Evolutionary conservation across 306 rosid genomes (phyloP), one percentile per base, ranked within the genome.

Genomic region (Cercis canadensis): DNA sequence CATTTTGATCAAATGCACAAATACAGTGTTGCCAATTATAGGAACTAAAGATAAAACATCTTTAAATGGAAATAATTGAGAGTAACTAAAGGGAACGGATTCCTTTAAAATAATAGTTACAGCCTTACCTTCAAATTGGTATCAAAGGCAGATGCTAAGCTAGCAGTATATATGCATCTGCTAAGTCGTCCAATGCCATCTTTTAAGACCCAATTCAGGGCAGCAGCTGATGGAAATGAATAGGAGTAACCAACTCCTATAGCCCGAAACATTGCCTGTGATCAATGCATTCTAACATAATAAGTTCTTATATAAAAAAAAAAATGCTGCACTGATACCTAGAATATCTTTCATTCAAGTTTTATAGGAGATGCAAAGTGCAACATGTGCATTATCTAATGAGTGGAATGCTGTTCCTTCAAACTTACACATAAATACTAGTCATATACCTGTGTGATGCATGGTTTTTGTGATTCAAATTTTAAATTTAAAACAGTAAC

Each of bases 151-250:
- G 96, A 90, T 24, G 98, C 98, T 18, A 87, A 75, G 75, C 92
- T 87, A 75, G 98, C 96, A 62, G 98, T 93, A 70, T 88, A 93
- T 63, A 93, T 80, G 73, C 97, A 93, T 83, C 96, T 76, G 77
- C 92, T 85, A 15, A 93, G 81, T 70, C 93, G 85, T 74, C 97
- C 98, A 51, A 93, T 89, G 66, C 97, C 98, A 75, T 93, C 97
- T 82, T 90, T 93, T 76, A 88, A 83, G 59, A 90, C 87, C 97
- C 98, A 93, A 71, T 90, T 93, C 34, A 93, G 83, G 47, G 97
- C 97, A 77, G 98, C 98, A 10, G 97, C 96, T 49, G 97, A 85
- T 19, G 98, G 94, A 65, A 93, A 89, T n/a, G 98, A 93, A 37
- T 66, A 77, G 57, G 93, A 79, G 74, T 70, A 86, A 32, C 98